These are phyloP conservation scores for Rhizopus microsporus DNA, from an alignment of 371 early-diverging fungal genomes.

Conservation along the genomic window DNA sequence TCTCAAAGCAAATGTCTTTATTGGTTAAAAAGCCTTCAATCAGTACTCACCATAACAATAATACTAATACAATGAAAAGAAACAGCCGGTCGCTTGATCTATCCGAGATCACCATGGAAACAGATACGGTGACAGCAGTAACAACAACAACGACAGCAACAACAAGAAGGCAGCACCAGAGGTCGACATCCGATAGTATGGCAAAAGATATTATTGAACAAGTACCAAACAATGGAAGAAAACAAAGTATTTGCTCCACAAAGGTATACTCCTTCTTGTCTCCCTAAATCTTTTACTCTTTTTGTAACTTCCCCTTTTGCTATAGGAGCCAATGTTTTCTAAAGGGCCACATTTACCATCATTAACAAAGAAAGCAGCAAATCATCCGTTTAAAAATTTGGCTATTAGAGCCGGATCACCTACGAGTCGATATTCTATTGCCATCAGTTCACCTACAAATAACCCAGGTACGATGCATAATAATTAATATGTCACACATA, in stretches of 20 bases:
- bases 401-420: slow-evolving; percentile 24
- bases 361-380: slow-evolving; percentile 29
- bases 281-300: slow-evolving; percentile 1
- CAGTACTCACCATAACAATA: neutral
- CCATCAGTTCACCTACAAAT: slow-evolving; percentile 27
- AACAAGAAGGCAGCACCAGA: slow-evolving; percentile 15
- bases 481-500: too few relatives aligned
- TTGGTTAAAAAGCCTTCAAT: slow-evolving; percentile 19
- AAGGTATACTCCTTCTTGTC: slow-evolving; percentile 2
- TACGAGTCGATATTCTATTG: slow-evolving; percentile 17
- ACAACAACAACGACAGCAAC: neutral
- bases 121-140: neutral
- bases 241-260: slow-evolving; percentile 24
- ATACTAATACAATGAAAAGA: slow-evolving; percentile 23
- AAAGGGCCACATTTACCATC: slow-evolving; percentile 38
- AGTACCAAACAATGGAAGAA: slow-evolving; percentile 19
- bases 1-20: slow-evolving; percentile 26
- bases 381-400: slow-evolving; percentile 32
- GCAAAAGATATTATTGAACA: slow-evolving; percentile 7
- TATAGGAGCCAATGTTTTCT: slow-evolving; percentile 18
- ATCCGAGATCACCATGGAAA: slow-evolving; percentile 1
- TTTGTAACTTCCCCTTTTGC: slow-evolving; percentile 1
- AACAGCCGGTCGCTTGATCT: slow-evolving; percentile 43
- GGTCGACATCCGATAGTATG: slow-evolving; percentile 29
- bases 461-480: slow-evolving; percentile 27